Percentiles rank a stretch among this genome's conserved stretches.
phyloP scores from a whole-genome alignment of 345 rosid species.

The Citrus glauca region DNA sequence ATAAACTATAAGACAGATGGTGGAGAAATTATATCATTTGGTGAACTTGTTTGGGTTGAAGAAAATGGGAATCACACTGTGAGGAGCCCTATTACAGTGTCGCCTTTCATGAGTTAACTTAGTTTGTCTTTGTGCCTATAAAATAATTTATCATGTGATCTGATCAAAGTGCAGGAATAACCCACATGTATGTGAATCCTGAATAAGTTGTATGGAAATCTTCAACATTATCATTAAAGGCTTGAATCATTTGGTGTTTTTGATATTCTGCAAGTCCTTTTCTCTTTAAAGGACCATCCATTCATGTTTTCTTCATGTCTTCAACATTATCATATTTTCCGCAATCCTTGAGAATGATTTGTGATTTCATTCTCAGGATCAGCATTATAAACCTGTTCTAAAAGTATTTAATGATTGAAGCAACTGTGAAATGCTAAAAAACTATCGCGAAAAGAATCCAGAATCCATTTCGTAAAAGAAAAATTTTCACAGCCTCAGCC shows the following conservation, averaged over 20 bases:
- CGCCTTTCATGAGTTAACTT: neutral
- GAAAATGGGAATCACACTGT: slow-evolving; percentile 25
- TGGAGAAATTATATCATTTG: slow-evolving; percentile 18
- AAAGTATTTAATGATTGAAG: too few species aligned
- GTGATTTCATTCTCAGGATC: neutral
- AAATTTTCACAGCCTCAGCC: too few species aligned
- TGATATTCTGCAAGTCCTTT: neutral
- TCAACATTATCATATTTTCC: neutral
- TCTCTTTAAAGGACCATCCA: neutral
- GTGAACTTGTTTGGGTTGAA: slow-evolving; percentile 37
- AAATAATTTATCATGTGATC: neutral
- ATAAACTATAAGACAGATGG: slow-evolving; percentile 10
- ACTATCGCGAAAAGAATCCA: too few species aligned
- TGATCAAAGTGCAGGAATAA: neutral
- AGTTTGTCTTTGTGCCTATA: neutral
- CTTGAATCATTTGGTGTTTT: neutral
- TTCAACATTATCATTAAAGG: neutral
- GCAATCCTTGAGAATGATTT: neutral
- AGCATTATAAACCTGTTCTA: neutral
- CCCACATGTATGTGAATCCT: neutral
- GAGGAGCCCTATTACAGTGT: slow-evolving; percentile 36
- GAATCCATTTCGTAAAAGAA: too few species aligned
- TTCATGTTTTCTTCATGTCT: too few species aligned
- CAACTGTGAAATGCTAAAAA: neutral
- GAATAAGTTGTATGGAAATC: neutral